Conservation (phyloP, 2,329 filamentous ascomycete species). For the Zasmidium angulare region DNA sequence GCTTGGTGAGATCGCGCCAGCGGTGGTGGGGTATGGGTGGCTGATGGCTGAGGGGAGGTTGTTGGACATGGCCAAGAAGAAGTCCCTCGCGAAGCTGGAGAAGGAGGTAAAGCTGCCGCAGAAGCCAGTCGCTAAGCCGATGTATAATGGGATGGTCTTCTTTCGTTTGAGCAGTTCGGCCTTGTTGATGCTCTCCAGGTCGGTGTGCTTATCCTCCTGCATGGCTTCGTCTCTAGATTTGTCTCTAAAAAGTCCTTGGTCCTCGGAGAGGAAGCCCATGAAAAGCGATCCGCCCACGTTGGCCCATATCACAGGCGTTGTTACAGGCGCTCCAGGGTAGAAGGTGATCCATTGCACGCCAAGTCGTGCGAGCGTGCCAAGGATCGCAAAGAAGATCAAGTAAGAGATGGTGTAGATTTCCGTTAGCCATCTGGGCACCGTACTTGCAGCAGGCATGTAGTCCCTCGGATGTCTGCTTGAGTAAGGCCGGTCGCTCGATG, state of each 20-base stretch:
- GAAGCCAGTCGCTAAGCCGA: constrained; percentile 82
- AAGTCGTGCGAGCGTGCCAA: constrained; percentile 80
- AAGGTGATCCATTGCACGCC: constrained; percentile 76
- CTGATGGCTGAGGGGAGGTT: constrained; percentile 58
- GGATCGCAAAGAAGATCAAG: constrained; percentile 78
- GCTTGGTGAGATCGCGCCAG: constrained; percentile 25
- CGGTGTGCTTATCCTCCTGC: neutral
- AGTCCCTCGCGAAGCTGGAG: constrained; percentile 78
- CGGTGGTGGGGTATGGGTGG: constrained; percentile 32
- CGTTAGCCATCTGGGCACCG: constrained; percentile 35
- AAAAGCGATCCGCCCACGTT: constrained; percentile 79
- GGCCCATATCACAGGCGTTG: constrained; percentile 78
- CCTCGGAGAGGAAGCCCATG: constrained; percentile 83
- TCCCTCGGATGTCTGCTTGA: constrained; percentile 17
- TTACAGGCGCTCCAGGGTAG: constrained; percentile 74
- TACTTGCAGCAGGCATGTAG: constrained; percentile 3
- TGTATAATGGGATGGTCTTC: constrained; percentile 84
- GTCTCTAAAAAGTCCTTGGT: constrained; percentile 69
- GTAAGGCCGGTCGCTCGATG: constrained; percentile 9
- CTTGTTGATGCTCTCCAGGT: constrained; percentile 20
- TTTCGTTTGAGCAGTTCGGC: constrained; percentile 56
- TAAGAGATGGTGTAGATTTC: constrained; percentile 69
- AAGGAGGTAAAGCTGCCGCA: constrained; percentile 90
- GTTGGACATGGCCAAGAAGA: constrained; percentile 77
- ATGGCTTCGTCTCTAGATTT: constrained; percentile 56